phyloP scores from a whole-genome alignment of 768 basidiomycete species.

The Termitomyces sp. region DNA sequence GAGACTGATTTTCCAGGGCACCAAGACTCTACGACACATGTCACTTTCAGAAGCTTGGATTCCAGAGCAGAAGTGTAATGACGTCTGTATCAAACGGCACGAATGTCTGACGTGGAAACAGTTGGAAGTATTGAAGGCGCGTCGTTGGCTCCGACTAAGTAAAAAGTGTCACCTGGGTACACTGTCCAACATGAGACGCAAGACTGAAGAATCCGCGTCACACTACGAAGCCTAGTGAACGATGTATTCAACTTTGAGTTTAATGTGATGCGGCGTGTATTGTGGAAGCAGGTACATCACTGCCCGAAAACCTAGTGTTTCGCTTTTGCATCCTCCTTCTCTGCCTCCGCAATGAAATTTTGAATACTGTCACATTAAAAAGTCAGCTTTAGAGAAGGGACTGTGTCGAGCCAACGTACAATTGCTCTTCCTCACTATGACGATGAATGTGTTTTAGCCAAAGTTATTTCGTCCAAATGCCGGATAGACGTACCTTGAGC shows the following conservation, averaged over 20 bases:
- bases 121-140: neutral
- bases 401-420: constrained; percentile 45
- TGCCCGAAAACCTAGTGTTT: constrained; percentile 33
- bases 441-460: constrained; percentile 8
- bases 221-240: neutral
- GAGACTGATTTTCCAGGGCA: neutral
- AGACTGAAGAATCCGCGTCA: neutral
- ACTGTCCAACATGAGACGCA: neutral
- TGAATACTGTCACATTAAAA: constrained; percentile 58
- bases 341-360: constrained; percentile 77
- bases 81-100: neutral
- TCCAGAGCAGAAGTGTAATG: neutral
- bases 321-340: constrained; percentile 59
- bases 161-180: neutral
- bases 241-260: constrained; percentile 1
- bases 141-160: neutral
- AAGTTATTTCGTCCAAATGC: neutral
- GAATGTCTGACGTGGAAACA: neutral
- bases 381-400: constrained; percentile 17
- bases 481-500: constrained; percentile 54
- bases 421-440: constrained; percentile 76
- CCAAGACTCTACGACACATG: neutral
- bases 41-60: neutral
- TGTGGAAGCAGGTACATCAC: constrained; percentile 7
- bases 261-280: constrained; percentile 6